Conservation (phyloP, 73 alveolate genomes). For the Stentor coeruleus region DNA sequence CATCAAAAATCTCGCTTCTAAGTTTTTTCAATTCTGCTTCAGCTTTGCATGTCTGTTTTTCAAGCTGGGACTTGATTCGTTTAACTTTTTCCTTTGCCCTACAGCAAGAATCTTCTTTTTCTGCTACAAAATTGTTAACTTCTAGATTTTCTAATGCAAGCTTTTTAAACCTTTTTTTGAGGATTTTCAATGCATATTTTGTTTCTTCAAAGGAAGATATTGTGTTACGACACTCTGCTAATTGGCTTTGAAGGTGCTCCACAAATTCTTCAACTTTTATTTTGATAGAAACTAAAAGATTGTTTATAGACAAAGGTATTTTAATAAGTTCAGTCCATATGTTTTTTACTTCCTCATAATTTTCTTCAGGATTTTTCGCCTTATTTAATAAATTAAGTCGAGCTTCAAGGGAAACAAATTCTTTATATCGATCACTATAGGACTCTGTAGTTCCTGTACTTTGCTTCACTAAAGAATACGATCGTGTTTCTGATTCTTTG, state of each 20-base stretch:
- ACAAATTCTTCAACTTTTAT: neutral
- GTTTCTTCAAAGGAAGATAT: neutral
- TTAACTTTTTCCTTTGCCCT: neutral
- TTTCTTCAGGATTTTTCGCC: neutral
- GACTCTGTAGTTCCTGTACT: neutral
- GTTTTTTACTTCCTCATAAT: neutral
- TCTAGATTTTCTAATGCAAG: neutral
- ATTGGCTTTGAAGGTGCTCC: neutral
- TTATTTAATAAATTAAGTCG: neutral
- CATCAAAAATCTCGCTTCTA: too few relatives aligned
- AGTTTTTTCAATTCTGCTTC: too few relatives aligned
- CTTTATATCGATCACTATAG: neutral
- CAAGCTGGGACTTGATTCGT: too few relatives aligned
- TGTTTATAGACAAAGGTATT: neutral
- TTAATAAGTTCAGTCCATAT: neutral
- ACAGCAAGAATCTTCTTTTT: neutral
- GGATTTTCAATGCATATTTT: neutral
- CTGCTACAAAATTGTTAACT: neutral
- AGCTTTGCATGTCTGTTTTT: too few relatives aligned
- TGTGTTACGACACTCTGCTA: too few relatives aligned
- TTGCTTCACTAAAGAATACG: neutral
- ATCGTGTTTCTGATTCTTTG: neutral
- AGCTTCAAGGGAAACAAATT: neutral
- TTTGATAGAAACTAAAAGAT: too few relatives aligned
- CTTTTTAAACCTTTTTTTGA: neutral